Evolutionary conservation across 768 basidiomycete species (phyloP).

Genomic region (Trametes cubensis): DNA sequence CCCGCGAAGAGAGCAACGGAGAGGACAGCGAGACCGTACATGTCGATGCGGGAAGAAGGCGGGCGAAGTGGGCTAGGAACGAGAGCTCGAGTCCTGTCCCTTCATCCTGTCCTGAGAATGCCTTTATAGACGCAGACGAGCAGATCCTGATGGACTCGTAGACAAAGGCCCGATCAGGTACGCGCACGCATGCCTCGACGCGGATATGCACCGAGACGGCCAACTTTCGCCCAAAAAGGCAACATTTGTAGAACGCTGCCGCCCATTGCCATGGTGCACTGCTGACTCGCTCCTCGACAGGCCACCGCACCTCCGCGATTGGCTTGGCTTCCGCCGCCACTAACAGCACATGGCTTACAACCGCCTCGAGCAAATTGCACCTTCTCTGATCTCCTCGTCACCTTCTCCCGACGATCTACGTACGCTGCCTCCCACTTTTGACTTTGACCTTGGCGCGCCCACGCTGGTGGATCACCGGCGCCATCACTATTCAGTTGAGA

Average conservation of each 20-base stretch:
- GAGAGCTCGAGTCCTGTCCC: slow-evolving; percentile 8
- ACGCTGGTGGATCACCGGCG: no score
- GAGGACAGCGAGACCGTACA: slow-evolving; percentile 19
- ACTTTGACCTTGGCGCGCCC: no score
- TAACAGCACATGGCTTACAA: no score
- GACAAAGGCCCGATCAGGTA: slow-evolving; percentile 16
- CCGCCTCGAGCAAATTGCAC: no score
- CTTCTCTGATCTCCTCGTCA: no score
- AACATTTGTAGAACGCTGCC: slow-evolving; percentile 9
- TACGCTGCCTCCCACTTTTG: no score
- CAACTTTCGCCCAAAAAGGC: slow-evolving; percentile 2
- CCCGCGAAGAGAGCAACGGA: slow-evolving; percentile 18
- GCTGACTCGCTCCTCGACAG: neutral
- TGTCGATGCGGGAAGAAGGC: slow-evolving; percentile 3
- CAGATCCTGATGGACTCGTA: neutral
- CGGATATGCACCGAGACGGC: neutral
- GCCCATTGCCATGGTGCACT: slow-evolving; percentile 5
- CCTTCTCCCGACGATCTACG: no score
- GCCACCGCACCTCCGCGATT: no score
- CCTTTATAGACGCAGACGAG: neutral
- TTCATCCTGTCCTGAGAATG: neutral
- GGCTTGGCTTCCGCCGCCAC: no score
- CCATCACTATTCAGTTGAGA: no score
- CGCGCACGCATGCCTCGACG: slow-evolving; percentile 1
- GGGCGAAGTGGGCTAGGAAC: neutral